Base-by-base conservation (phyloP, 148 eudicot genomes). In the Rhododendron ferrugineum region DNA sequence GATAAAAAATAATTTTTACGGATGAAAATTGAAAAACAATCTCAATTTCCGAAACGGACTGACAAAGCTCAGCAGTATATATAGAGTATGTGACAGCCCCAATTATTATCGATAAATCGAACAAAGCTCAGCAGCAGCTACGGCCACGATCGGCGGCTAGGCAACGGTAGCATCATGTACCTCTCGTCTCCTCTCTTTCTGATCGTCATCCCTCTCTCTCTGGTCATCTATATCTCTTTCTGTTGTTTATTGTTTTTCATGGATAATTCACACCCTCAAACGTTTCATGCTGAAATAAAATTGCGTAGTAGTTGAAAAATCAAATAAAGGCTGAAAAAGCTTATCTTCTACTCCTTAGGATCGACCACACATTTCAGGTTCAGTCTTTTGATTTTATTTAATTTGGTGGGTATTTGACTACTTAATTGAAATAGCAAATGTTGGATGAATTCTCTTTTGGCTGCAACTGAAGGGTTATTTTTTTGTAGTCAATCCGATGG, bases 401-500 rank as follows among this genome's bases (percentile, higher is more conserved):
- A 56, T 80, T 50, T 50, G 62, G 34, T 80, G 13, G 6, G 52
- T n/a, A 2, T 42, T 77, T 44, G 58, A 47, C 56, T 28, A n/a
- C 56, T 14, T 50, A 49, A 28, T 80, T 80, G 40, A 52, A 47
- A 49, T 14, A 47, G 49, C 37, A 79, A 28, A n/a, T 62, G 5
- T 40, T 83, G 32, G 70, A 40, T 82, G 64, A 37, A 40, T 36
- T 2, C 5, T 68, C 15, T 54, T 76, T 6, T 6, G 10, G 28
- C 11, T 15, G 18, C 26, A 20, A 36, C n/a, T 18, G 26, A 40
- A 37, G 79, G 47, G 44, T 75, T 75, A 6, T 75, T 37, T 14
- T 73, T 73, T 32, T 23, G 6, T 32, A 73, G 44, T 34, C 44
- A 15, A 74, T 72, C 42, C 9, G 78, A 54, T 90, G 90, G 90